These are phyloP conservation scores for Ustilago cynodontis DNA, from an alignment of 1,284 basidiomycete genomes.

Conservation along the genomic window DNA sequence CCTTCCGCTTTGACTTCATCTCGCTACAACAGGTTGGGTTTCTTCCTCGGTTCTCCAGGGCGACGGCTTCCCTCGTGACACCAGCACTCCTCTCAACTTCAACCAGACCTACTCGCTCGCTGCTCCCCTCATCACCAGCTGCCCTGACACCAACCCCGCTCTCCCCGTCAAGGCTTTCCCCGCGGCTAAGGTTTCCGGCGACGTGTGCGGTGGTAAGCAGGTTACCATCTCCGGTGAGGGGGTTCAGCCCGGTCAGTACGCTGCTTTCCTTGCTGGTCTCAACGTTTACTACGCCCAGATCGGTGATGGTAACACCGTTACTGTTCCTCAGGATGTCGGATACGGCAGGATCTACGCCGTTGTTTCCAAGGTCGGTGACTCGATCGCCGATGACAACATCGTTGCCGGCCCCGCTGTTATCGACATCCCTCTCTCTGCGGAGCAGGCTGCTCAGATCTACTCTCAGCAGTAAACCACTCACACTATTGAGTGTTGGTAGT, in stretches of 20 bases:
- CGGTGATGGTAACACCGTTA: slow-evolving; percentile 64
- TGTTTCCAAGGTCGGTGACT: slow-evolving; percentile 67
- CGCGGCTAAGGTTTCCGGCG: slow-evolving; percentile 64
- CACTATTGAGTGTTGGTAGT: background rate
- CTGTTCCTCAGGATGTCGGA: slow-evolving; percentile 67
- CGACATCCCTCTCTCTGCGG: slow-evolving; percentile 55
- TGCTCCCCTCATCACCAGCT: slow-evolving; percentile 71
- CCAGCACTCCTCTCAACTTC: slow-evolving; percentile 74
- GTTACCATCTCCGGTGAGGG: slow-evolving; percentile 69
- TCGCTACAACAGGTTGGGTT: slow-evolving; percentile 41
- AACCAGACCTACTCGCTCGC: slow-evolving; percentile 71
- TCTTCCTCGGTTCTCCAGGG: slow-evolving; percentile 45
- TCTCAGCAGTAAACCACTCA: slow-evolving; percentile 9
- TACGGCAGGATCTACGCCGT: slow-evolving; percentile 72
- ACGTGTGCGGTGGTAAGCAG: slow-evolving; percentile 52
- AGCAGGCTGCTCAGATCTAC: slow-evolving; percentile 48
- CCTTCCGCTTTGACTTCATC: background rate
- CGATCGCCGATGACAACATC: slow-evolving; percentile 71
- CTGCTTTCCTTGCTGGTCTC: slow-evolving; percentile 71
- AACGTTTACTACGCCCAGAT: slow-evolving; percentile 63
- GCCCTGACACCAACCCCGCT: slow-evolving; percentile 73
- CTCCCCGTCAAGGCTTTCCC: slow-evolving; percentile 73
- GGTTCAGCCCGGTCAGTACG: slow-evolving; percentile 66
- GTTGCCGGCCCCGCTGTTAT: slow-evolving; percentile 74
- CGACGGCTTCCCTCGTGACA: slow-evolving; percentile 48